Evolutionary conservation across 805 yeast genomes (phyloP).

Genomic region (Lipomyces chichibuensis): DNA sequence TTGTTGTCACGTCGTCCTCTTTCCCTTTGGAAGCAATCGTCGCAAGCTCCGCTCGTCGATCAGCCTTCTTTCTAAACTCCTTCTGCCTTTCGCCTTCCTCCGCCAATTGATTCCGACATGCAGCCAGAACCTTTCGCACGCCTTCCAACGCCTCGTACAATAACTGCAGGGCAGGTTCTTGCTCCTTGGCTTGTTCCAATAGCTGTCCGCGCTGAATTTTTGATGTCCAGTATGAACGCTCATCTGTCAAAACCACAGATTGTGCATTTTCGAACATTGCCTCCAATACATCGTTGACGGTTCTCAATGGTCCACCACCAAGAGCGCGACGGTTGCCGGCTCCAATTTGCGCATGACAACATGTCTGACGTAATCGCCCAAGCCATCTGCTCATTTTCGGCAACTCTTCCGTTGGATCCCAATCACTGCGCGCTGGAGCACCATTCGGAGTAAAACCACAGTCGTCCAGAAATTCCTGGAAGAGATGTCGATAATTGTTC

Average conservation of each 20-base stretch:
- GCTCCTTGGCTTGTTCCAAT: slow-evolving; percentile 59
- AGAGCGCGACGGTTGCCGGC: slow-evolving; percentile 39
- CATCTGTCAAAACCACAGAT: slow-evolving; percentile 53
- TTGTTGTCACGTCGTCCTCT: slow-evolving; percentile 27
- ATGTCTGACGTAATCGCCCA: slow-evolving; percentile 67
- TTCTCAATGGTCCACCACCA: slow-evolving; percentile 46
- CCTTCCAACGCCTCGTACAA: slow-evolving; percentile 51
- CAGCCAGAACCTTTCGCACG: slow-evolving; percentile 39
- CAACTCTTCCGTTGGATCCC: slow-evolving; percentile 31
- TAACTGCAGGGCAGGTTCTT: slow-evolving; percentile 54
- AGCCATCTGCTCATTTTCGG: slow-evolving; percentile 64
- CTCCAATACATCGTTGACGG: slow-evolving; percentile 69
- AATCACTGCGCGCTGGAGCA: slow-evolving; percentile 24
- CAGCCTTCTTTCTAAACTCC: slow-evolving; percentile 24
- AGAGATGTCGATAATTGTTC: slow-evolving; percentile 71
- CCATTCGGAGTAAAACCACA: slow-evolving; percentile 48
- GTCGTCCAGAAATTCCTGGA: slow-evolving; percentile 59
- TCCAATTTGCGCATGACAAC: slow-evolving; percentile 68
- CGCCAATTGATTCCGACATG: slow-evolving; percentile 33
- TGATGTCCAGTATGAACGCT: slow-evolving; percentile 53
- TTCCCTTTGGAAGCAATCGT: slow-evolving; percentile 5
- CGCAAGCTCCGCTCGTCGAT: slow-evolving; percentile 6
- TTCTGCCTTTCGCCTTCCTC: slow-evolving; percentile 33
- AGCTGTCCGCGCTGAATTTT: slow-evolving; percentile 69
- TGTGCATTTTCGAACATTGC: slow-evolving; percentile 63